Evolutionary conservation across 352 stramenopile species (phyloP), one percentile per base, ranked within the genome.

Genomic region (Globisporangium rhizosaccharum): DNA sequence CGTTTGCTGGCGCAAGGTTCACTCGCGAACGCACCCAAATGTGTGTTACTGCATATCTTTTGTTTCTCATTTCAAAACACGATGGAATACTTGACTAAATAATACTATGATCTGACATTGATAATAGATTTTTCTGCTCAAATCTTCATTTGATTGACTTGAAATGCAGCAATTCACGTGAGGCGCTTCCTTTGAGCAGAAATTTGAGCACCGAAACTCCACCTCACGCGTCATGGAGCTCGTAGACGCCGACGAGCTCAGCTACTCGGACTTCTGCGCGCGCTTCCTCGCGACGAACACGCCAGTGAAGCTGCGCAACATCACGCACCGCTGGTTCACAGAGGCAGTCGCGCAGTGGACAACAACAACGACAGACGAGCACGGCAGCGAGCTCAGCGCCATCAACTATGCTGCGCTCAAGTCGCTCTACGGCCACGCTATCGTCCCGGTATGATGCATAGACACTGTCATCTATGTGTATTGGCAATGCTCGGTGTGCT

Each of bases 181-280:
- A 39, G 9, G 33, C 5, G 33, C 5, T 39, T 39, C 44, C 20
- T 44, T 15, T 17, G 47, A 44, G 15, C 33, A 51, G 18, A 14
- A 15, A 49, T 10, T 28, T 25, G 18, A 15, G 20, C 44, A 33
- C 28, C 28, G 6, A 47, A 23, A 10, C 30, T 10, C 30, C 10
- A n/a, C 46, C 51, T 47, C 25, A 18, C 20, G 33, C 15, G 15
- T 2, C n/a, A 88, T 92, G 62, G 75, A 90, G 57, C 57, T 71
- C 23, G 70, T 85, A 57, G 78, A 92, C 56, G 78, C 78, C 2
- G 54, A 57, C 5, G 62, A 60, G 57, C 64, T 93, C 46, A 71
- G 63, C 51, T 95, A 95, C 56, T 72, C 73, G 17, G 76, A 62
- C 36, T 93, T 95, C 65, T 93, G 83, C 65, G 57, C 61, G 48